These are phyloP conservation scores for Talaromyces verruculosus DNA, from an alignment of 2,329 filamentous ascomycete genomes.

Conservation along the genomic window DNA sequence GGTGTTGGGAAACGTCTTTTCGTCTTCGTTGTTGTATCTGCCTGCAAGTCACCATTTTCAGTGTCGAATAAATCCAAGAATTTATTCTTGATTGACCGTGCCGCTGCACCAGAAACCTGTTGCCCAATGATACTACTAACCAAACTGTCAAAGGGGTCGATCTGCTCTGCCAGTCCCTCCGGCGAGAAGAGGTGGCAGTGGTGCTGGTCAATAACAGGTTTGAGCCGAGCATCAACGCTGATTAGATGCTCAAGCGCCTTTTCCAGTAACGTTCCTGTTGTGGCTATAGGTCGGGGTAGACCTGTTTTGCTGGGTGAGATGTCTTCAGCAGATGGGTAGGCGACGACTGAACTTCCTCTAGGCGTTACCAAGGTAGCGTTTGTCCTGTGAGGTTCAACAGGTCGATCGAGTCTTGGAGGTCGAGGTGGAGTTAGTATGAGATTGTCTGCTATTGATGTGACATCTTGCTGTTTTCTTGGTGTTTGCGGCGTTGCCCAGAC, in stretches of 20 bases:
- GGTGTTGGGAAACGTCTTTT: slow-evolving; percentile 68
- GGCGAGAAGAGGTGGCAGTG: slow-evolving; percentile 77
- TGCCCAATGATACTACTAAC: slow-evolving; percentile 90
- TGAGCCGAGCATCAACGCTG: slow-evolving; percentile 69
- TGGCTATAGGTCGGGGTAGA: slow-evolving; percentile 50
- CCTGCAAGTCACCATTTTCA: slow-evolving; percentile 27
- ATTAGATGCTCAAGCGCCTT: slow-evolving; percentile 75
- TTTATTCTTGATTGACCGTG: slow-evolving; percentile 81
- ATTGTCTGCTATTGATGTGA: slow-evolving; percentile 27
- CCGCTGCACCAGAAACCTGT: slow-evolving; percentile 91
- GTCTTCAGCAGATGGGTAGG: slow-evolving; percentile 46
- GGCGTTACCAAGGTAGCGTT: slow-evolving; percentile 52
- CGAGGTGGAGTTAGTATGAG: slow-evolving; percentile 46
- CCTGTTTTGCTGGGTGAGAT: slow-evolving; percentile 43
- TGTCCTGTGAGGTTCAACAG: slow-evolving; percentile 50
- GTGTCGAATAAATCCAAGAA: slow-evolving; percentile 72
- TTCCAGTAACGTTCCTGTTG: slow-evolving; percentile 71
- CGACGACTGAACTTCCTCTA: slow-evolving; percentile 47
- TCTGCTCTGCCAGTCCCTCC: slow-evolving; percentile 75
- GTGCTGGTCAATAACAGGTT: slow-evolving; percentile 69
- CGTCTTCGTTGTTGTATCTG: slow-evolving; percentile 8
- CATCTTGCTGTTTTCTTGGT: slow-evolving; percentile 31
- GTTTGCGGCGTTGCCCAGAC: slow-evolving; percentile 28
- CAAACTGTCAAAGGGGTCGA: slow-evolving; percentile 85
- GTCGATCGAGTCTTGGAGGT: slow-evolving; percentile 42